phyloP scores from a whole-genome alignment of 225 moss, liverwort and hornwort species.

The Physcomitrium patens region DNA sequence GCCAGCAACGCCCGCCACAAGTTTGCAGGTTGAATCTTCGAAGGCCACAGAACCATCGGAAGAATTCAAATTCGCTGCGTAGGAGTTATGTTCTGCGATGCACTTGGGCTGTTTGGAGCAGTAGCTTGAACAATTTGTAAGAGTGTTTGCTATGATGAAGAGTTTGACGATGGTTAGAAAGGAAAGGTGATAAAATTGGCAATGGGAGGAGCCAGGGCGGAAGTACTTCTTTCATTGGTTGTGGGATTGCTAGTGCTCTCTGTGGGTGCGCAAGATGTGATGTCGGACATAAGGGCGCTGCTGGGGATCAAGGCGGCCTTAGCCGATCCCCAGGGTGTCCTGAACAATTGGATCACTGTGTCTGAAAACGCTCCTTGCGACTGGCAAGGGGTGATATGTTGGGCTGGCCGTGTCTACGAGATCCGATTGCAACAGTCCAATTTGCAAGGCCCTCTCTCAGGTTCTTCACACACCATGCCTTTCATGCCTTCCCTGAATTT shows the following conservation, averaged over 20 bases:
- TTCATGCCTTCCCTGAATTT: not conserved
- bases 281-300: conserved; percentile 45
- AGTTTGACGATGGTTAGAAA: not conserved
- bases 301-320: conserved; percentile 58
- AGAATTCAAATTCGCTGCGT: not conserved
- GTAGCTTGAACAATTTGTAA: not conserved
- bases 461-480: conserved; percentile 13
- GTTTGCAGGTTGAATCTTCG: not conserved
- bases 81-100: not conserved
- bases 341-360: conserved; percentile 41
- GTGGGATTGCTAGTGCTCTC: conserved; percentile 27
- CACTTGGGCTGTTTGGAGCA: not conserved
- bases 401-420: conserved; percentile 44
- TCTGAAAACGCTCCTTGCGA: conserved; percentile 50
- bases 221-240: conserved; percentile 43
- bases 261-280: conserved; percentile 35
- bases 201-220: conserved; percentile 55
- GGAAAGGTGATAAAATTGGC: conserved; percentile 23
- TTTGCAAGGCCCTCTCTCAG: conserved; percentile 64
- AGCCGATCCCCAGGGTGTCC: conserved; percentile 48
- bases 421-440: conserved; percentile 47
- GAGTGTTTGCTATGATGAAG: not conserved
- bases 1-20: not conserved
- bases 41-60: not conserved
- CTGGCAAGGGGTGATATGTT: conserved; percentile 63